phyloP scores from a whole-genome alignment of 768 basidiomycete species.

The Hypholoma sublateritium region DNA sequence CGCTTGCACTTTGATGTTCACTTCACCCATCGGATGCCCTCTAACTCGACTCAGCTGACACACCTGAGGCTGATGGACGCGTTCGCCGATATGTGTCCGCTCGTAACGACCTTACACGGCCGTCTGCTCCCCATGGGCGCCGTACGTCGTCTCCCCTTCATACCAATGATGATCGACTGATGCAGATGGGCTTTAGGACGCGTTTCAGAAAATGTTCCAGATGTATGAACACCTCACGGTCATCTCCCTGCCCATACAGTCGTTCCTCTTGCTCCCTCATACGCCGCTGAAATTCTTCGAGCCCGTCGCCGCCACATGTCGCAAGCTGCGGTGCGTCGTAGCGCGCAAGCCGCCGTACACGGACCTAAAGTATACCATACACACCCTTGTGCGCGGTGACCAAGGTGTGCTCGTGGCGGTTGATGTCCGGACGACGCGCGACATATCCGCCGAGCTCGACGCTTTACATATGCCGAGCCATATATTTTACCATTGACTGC shows the following conservation, averaged over 20 bases:
- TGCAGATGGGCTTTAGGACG: neutral
- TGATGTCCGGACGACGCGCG: neutral
- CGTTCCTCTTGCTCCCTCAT: slow-evolving; percentile 6
- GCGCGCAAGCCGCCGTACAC: slow-evolving; percentile 12
- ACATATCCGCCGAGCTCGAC: neutral
- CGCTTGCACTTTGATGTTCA: slow-evolving; percentile 8
- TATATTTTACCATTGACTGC: neutral
- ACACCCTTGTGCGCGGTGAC: neutral
- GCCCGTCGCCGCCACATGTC: slow-evolving; percentile 1
- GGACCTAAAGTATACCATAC: slow-evolving; percentile 3
- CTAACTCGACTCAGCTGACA: slow-evolving; percentile 2
- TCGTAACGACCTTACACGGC: slow-evolving; percentile 6
- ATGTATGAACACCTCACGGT: slow-evolving; percentile 14
- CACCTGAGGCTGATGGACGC: slow-evolving; percentile 8
- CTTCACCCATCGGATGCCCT: slow-evolving; percentile 7
- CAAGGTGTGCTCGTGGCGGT: neutral
- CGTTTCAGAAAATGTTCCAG: slow-evolving; percentile 10
- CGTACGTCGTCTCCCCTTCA: slow-evolving; percentile 4
- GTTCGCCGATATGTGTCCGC: slow-evolving; percentile 13
- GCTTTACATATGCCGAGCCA: neutral
- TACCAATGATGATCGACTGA: neutral
- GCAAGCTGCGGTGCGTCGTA: slow-evolving; percentile 9
- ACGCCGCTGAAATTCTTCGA: slow-evolving; percentile 8
- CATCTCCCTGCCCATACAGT: slow-evolving; percentile 7
- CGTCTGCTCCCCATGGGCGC: slow-evolving; percentile 11